Conservation (phyloP, 2,329 filamentous ascomycete genomes). For the Aspergillus terreus region DNA sequence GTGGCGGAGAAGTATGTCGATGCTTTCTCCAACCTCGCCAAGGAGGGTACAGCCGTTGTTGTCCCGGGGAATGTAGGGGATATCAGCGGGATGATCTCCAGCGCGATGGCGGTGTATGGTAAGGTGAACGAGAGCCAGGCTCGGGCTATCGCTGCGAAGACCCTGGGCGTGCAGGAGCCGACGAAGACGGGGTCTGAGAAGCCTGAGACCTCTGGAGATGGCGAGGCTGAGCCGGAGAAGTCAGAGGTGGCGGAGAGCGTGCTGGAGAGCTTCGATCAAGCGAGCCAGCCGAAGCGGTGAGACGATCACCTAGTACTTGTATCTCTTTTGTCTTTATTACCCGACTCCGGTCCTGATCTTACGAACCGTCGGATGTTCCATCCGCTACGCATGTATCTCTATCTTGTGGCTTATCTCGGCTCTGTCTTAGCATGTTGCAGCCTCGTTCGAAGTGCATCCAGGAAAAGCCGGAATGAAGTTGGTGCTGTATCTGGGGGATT, state of each 20-base stretch:
- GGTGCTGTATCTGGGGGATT: no score
- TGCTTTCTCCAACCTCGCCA: conserved; percentile 85
- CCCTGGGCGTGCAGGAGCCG: conserved; percentile 25
- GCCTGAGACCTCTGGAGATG: conserved; percentile 14
- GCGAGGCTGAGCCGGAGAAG: conserved; percentile 11
- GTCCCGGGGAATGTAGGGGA: conserved; percentile 97
- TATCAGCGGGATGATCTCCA: conserved; percentile 94
- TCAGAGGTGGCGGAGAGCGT: conserved; percentile 44
- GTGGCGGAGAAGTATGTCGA: conserved; percentile 98
- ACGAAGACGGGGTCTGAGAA: conserved; percentile 9
- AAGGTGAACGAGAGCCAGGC: conserved; percentile 82
- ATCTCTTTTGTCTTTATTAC: neutral
- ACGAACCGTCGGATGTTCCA: no score
- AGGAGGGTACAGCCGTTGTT: conserved; percentile 91
- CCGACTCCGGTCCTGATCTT: neutral
- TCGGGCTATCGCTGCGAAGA: conserved; percentile 52
- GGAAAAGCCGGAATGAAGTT: no score
- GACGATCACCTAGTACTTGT: neutral
- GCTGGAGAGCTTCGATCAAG: conserved; percentile 47
- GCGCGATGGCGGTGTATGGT: conserved; percentile 89
- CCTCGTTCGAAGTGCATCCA: no score
- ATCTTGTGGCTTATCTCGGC: no score
- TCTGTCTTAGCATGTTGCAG: no score
- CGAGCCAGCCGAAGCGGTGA: conserved; percentile 30
- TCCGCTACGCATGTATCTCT: no score